Evolutionary conservation across 2,329 filamentous ascomycete species (phyloP), one percentile per base, ranked within the genome.

Genomic region (Xylariaceae sp.): DNA sequence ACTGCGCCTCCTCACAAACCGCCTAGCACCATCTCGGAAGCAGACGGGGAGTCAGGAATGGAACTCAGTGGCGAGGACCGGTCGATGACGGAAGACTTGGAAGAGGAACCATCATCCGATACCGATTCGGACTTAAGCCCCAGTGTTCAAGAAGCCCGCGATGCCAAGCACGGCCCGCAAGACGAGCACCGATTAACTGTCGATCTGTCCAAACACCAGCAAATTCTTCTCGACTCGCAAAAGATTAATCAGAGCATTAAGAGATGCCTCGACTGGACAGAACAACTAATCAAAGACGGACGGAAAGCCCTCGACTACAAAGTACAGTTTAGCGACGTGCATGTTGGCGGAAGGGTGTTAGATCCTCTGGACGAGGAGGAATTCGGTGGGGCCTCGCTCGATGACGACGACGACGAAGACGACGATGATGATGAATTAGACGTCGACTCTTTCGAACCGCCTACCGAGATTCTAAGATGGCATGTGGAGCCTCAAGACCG

Each of bases 191-290:
- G 90, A 35, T 79, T 97, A n/a, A 84, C 88, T 66, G 80, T 92
- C 3, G 94, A 99, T 73, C 80, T 99, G 0, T 83, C 87, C 2
- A 93, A 92, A 71, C 94, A 99, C 72, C 90, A 92, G 65, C 88
- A 96, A 69, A 79, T 97, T 1, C 82, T 99, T 7, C 79, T 92
- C 45, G 92, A 96, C 72, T 94, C 89, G 66, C 92, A 97, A 70
- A 95, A 92, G 76, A 92, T 97, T 80, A 97, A 97, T 71, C 90
- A 95, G 72, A 96, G 90, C 72, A 82, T 99, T 51, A 95, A 91
- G 73, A 83, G 90, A 52, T 99, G 94, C 73, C 80, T 97, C 39
- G 86, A 87, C 65, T 93, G 90, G 83, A 95, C 92, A 0, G 93
- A 99, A 71, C 87, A 89, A 63, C 81, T 99, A 50, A 96, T 99